Percentiles rank a stretch among this genome's conserved stretches.
Evolutionary conservation across 768 basidiomycete genomes (phyloP).

Genomic region (Hygrophoropsis aurantiaca): DNA sequence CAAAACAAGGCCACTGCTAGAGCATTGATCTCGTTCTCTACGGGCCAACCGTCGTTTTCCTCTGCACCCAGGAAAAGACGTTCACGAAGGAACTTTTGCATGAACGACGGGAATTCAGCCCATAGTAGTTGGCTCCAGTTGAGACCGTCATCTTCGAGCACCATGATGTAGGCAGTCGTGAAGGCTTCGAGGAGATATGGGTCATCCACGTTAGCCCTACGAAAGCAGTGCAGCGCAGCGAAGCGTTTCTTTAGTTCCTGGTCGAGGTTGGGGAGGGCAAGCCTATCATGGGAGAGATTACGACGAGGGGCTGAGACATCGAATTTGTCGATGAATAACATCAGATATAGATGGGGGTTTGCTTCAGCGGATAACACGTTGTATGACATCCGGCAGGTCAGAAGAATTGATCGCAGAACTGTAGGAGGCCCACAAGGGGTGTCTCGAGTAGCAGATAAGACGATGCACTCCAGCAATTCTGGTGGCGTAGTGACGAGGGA

Average conservation of each 20-base stretch:
- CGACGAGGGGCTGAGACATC: slow-evolving; percentile 43
- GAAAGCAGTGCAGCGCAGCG: slow-evolving; percentile 44
- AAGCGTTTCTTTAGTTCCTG: slow-evolving; percentile 48
- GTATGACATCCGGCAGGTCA: slow-evolving; percentile 33
- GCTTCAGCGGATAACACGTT: slow-evolving; percentile 20
- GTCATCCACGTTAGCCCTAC: slow-evolving; percentile 33
- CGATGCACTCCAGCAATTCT: slow-evolving; percentile 36
- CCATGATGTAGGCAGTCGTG: slow-evolving; percentile 56
- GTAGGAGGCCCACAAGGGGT: slow-evolving; percentile 33
- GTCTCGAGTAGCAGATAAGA: slow-evolving; percentile 28
- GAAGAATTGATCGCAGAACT: slow-evolving; percentile 28
- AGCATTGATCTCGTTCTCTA: slow-evolving; percentile 43
- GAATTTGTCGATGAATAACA: slow-evolving; percentile 48
- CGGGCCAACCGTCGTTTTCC: slow-evolving; percentile 48
- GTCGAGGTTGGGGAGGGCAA: slow-evolving; percentile 33
- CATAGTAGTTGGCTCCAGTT: slow-evolving; percentile 48
- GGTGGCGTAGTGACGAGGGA: slow-evolving; percentile 31
- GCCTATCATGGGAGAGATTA: slow-evolving; percentile 31
- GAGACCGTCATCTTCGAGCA: slow-evolving; percentile 53
- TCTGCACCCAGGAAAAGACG: slow-evolving; percentile 39
- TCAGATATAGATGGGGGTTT: slow-evolving; percentile 33
- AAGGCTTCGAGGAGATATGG: slow-evolving; percentile 43
- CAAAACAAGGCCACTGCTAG: slow-evolving; percentile 50
- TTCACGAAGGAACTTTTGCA: slow-evolving; percentile 38
- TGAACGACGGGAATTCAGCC: slow-evolving; percentile 41